phyloP scores from a whole-genome alignment of 2,329 filamentous ascomycete genomes.

The Monilinia polystroma region DNA sequence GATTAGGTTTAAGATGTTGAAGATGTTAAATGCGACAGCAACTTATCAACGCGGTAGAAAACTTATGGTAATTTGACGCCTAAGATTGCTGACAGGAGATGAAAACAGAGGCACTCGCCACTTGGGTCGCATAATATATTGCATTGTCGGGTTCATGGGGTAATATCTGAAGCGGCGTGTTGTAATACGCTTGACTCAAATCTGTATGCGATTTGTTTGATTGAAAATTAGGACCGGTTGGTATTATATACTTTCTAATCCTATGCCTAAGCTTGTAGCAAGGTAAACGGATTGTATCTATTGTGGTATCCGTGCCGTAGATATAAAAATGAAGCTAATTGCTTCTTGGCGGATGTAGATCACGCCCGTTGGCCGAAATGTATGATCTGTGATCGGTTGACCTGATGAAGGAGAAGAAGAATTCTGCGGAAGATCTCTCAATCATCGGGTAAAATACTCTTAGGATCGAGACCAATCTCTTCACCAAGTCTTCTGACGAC shows the following conservation, averaged over 20 bases:
- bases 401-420: neutral
- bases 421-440: neutral
- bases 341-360: neutral
- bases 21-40: too few relatives aligned
- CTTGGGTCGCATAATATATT: neutral
- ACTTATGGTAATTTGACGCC: neutral
- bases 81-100: neutral
- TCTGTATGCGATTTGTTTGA: neutral
- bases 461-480: constrained; percentile 52
- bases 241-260: neutral
- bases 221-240: neutral
- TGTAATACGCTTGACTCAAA: neutral
- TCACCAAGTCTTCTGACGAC: constrained; percentile 74
- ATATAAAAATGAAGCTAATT: neutral
- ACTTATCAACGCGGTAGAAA: neutral
- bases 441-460: constrained; percentile 19
- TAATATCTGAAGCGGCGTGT: neutral
- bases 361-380: neutral
- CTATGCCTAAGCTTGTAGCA: neutral
- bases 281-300: neutral
- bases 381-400: neutral
- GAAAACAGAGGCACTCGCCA: neutral
- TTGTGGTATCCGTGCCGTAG: neutral
- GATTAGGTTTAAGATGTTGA: too few relatives aligned
- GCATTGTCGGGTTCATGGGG: neutral